Conservation (phyloP, 2,329 filamentous ascomycete species). For the Raffaelea deltoideospora region DNA sequence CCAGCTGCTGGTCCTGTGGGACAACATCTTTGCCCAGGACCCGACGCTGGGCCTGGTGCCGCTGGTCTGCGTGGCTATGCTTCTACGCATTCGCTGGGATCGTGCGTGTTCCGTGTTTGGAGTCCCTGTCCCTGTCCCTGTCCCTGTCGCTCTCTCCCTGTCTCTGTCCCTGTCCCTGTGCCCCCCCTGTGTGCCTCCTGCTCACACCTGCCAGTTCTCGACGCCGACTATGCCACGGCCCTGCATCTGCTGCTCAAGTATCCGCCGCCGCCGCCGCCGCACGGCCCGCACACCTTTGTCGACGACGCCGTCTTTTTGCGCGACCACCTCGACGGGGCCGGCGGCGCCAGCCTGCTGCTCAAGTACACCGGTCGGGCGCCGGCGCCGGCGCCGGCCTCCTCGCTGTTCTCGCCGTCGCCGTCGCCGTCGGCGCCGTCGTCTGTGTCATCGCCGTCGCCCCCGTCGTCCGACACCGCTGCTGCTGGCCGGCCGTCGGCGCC, state of each 20-base stretch:
- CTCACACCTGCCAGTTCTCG: slow-evolving; percentile 42
- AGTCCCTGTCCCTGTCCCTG: background rate
- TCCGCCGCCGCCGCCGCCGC: slow-evolving; percentile 45
- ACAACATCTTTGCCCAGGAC: slow-evolving; percentile 78
- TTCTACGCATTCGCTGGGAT: slow-evolving; percentile 82
- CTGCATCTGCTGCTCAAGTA: slow-evolving; percentile 75
- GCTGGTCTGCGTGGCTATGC: slow-evolving; percentile 84
- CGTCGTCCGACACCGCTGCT: background rate
- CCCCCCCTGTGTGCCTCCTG: too few species aligned
- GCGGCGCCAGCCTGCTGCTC: slow-evolving; percentile 49
- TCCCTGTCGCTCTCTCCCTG: background rate
- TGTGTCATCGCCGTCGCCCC: background rate
- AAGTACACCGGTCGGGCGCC: slow-evolving; percentile 49
- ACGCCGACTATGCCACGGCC: slow-evolving; percentile 76
- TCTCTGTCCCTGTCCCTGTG: background rate
- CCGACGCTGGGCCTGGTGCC: slow-evolving; percentile 68
- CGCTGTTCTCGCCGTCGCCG: slow-evolving; percentile 4
- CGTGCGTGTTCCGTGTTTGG: slow-evolving; percentile 34
- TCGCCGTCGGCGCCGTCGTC: slow-evolving; percentile 3
- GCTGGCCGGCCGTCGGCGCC: slow-evolving; percentile 8
- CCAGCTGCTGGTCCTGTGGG: slow-evolving; percentile 75
- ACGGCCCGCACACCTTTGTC: slow-evolving; percentile 61
- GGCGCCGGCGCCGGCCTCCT: slow-evolving; percentile 3
- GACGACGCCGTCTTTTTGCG: slow-evolving; percentile 68
- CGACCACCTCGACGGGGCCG: slow-evolving; percentile 45